Conservation (phyloP, 768 basidiomycete genomes). For the Auricularia auricula-judae region DNA sequence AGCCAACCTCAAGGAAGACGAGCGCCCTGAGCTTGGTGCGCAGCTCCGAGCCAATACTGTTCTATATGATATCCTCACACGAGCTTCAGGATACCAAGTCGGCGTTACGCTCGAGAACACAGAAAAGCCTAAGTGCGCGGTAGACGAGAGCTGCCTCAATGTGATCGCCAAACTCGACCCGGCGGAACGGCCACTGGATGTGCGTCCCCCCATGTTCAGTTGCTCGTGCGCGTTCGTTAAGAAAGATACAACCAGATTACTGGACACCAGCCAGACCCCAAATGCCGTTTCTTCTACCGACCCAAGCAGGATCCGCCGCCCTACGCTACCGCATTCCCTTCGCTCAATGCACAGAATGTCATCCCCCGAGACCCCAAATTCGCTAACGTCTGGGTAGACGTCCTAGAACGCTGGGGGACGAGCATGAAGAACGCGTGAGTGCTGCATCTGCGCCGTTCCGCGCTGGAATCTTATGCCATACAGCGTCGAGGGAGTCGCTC, state of each 20-base stretch:
- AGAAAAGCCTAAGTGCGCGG: slow-evolving; percentile 81
- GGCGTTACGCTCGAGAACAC: slow-evolving; percentile 96
- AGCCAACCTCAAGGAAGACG: slow-evolving; percentile 55
- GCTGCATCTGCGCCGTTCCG: background rate
- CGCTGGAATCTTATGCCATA: slow-evolving; percentile 3
- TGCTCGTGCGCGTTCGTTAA: background rate
- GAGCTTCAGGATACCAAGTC: slow-evolving; percentile 59
- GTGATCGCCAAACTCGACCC: slow-evolving; percentile 71
- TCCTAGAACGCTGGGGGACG: slow-evolving; percentile 78
- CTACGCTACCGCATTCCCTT: slow-evolving; percentile 68
- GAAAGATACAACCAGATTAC: slow-evolving; percentile 25
- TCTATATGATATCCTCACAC: background rate
- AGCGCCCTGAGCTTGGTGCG: slow-evolving; percentile 55
- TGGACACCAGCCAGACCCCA: slow-evolving; percentile 78
- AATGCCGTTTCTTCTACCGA: slow-evolving; percentile 84
- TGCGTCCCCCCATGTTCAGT: slow-evolving; percentile 13
- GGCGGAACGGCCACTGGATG: slow-evolving; percentile 72
- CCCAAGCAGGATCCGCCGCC: slow-evolving; percentile 65
- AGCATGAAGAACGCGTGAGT: slow-evolving; percentile 83
- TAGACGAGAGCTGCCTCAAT: slow-evolving; percentile 67
- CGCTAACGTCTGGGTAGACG: slow-evolving; percentile 51
- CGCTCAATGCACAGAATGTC: slow-evolving; percentile 72
- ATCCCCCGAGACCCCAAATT: slow-evolving; percentile 54
- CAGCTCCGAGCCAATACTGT: background rate
- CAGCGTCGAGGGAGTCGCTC: slow-evolving; percentile 77